Evolutionary conservation across 768 basidiomycete genomes (phyloP).

Genomic region (Mycena alexandri): DNA sequence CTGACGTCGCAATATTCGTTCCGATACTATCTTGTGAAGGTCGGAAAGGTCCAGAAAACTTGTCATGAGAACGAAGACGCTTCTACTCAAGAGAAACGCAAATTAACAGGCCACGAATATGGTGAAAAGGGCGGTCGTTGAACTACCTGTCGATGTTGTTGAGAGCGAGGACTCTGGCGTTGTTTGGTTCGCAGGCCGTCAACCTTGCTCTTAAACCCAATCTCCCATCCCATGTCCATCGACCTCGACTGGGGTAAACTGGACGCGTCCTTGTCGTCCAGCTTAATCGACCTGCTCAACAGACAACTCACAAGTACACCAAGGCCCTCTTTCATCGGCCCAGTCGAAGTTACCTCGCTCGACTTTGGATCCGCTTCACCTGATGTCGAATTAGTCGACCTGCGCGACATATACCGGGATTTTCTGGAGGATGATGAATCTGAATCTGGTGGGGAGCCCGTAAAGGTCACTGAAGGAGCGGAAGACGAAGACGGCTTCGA

Average conservation of each 20-base stretch:
- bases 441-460: conserved; percentile 61
- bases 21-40: too few species aligned
- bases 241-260: conserved; percentile 95
- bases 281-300: conserved; percentile 83
- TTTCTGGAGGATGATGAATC: conserved; percentile 90
- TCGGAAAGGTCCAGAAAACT: too few species aligned
- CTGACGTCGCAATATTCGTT: too few species aligned
- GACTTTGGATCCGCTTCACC: conserved; percentile 89
- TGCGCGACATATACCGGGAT: conserved; percentile 94
- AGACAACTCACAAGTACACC: conserved; percentile 75
- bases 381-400: conserved; percentile 90
- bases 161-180: conserved; percentile 8
- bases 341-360: conserved; percentile 86
- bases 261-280: conserved; percentile 75
- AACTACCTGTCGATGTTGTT: too few species aligned
- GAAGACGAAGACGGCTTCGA: conserved; percentile 86
- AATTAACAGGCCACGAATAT: too few species aligned
- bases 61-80: too few species aligned
- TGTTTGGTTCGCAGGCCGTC: conserved; percentile 11
- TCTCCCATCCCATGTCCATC: conserved; percentile 85
- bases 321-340: conserved; percentile 95
- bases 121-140: too few species aligned
- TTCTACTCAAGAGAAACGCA: too few species aligned
- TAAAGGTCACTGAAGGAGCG: conserved; percentile 63
- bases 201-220: neutral